phyloP scores from a whole-genome alignment of 2,329 filamentous ascomycete species.

The Pyricularia pennisetigena region DNA sequence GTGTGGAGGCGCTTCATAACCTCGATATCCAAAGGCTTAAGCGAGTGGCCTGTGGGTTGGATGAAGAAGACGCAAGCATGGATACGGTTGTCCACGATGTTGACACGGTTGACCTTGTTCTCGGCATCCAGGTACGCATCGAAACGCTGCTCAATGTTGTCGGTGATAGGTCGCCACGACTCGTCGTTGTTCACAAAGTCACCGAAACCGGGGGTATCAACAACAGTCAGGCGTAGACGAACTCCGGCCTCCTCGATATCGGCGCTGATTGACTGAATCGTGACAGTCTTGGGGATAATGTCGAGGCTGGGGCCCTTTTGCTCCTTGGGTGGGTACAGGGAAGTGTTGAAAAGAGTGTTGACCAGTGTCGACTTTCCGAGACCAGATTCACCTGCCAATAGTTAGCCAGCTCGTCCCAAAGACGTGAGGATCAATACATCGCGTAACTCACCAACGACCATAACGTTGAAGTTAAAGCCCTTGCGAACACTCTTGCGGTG shows the following conservation, averaged over 20 bases:
- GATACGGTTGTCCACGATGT: slow-evolving; percentile 98
- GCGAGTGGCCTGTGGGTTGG: slow-evolving; percentile 93
- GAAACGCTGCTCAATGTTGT: slow-evolving; percentile 99
- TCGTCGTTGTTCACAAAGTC: slow-evolving; percentile 99
- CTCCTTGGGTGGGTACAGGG: slow-evolving; percentile 96
- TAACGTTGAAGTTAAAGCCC: slow-evolving; percentile 99
- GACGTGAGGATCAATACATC: background rate
- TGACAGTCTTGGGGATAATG: slow-evolving; percentile 96
- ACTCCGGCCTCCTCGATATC: slow-evolving; percentile 99
- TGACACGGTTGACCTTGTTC: slow-evolving; percentile 99
- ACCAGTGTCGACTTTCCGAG: slow-evolving; percentile 98
- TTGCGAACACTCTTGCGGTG: slow-evolving; percentile 99
- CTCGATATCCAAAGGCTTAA: slow-evolving; percentile 98
- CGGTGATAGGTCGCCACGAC: slow-evolving; percentile 96
- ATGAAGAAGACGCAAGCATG: slow-evolving; percentile 99
- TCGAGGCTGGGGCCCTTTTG: slow-evolving; percentile 95
- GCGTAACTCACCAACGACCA: slow-evolving; percentile 86
- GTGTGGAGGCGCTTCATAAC: slow-evolving; percentile 99
- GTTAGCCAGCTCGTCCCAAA: background rate
- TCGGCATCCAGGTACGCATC: slow-evolving; percentile 97
- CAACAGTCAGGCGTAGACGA: slow-evolving; percentile 88
- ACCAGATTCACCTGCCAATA: slow-evolving; percentile 78
- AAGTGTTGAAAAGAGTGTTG: slow-evolving; percentile 99
- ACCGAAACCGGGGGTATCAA: slow-evolving; percentile 95
- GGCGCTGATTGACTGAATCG: slow-evolving; percentile 88